Evolutionary conservation across 192 early-diverging fungal genomes (phyloP), one percentile per base, ranked within the genome.

Genomic region (Ambispora gerdemannii): DNA sequence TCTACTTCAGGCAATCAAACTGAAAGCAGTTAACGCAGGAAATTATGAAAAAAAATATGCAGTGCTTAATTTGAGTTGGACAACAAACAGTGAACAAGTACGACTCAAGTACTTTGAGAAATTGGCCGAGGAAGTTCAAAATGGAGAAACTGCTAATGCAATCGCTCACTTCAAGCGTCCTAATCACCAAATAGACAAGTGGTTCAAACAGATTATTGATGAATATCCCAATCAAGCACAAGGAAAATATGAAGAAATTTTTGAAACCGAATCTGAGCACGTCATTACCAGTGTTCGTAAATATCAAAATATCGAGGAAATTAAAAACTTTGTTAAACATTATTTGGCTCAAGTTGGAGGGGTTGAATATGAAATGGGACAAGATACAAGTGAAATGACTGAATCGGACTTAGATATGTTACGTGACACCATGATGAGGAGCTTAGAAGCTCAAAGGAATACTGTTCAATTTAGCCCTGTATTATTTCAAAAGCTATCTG

Each of bases 11-110:
- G 70, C 34, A 15, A 71, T 71, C 43, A 27, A 50, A 8, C 20
- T 63, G 47, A 71, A 71, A 43, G 50, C 70, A 56, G 51, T 62
- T 31, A 49, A 63, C 2, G 60, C 59, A 6, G 70, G 35, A 2
- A 71, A 31, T 17, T 0, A 3, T 0, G 43, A 49, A 50, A 2
- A 17, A 50, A 50, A 19, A 65, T n/a, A 17, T 4, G 38, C 27
- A 17, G 43, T 50, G 11, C 17, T 10, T 11, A n/a, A 65, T 19
- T n/a, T 65, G 1, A 4, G 7, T 7, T 65, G 63, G 63, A 25
- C 50, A 30, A 65, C 25, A 0, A 11, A 17, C 31, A 3, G 11
- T 50, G 63, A 65, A 34, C 15, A 33, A 43, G 43, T 65, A n/a
- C 43, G 63, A 10, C 63, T 65, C 31, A 65, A 65, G 31, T 65